Conservation (phyloP, 129 eudicot genomes). For the Tagetes patula region DNA sequence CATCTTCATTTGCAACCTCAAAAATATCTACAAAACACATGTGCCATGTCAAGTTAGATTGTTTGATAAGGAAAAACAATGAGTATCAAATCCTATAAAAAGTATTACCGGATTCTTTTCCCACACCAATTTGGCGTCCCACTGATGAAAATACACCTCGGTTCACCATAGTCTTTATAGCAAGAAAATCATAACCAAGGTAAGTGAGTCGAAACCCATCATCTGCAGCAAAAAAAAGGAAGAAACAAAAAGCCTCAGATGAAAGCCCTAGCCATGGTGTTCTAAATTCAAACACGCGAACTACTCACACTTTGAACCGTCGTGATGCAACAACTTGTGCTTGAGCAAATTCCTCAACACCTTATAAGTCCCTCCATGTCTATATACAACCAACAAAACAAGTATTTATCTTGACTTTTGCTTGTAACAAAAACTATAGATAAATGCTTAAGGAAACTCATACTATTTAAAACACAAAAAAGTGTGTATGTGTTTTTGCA, state of each 20-base stretch:
- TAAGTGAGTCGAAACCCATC: constrained; percentile 95
- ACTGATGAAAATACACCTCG: constrained; percentile 81
- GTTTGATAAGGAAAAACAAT: neutral
- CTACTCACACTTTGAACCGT: constrained; percentile 79
- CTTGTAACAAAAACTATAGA: constrained; percentile 6
- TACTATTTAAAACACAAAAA: neutral
- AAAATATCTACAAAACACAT: constrained; percentile 62
- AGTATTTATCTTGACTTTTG: neutral
- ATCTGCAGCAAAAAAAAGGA: constrained; percentile 38
- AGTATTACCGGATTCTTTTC: constrained; percentile 91
- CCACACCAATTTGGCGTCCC: constrained; percentile 97
- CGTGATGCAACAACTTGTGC: constrained; percentile 89
- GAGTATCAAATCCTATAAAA: neutral
- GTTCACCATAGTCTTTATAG: constrained; percentile 86
- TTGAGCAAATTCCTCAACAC: constrained; percentile 89
- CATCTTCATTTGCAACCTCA: constrained; percentile 98
- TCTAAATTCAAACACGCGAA: neutral
- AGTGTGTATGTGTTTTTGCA: neutral
- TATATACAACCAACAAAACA: constrained; percentile 25
- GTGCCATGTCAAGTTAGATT: neutral
- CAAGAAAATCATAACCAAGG: constrained; percentile 96
- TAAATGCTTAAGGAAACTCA: neutral
- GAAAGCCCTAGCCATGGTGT: constrained; percentile 2
- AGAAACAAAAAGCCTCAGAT: neutral
- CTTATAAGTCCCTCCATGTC: constrained; percentile 97